Evolutionary conservation across 1,139 yeast species (phyloP), one percentile per base, ranked within the genome.

Genomic region (Pichia sp.): DNA sequence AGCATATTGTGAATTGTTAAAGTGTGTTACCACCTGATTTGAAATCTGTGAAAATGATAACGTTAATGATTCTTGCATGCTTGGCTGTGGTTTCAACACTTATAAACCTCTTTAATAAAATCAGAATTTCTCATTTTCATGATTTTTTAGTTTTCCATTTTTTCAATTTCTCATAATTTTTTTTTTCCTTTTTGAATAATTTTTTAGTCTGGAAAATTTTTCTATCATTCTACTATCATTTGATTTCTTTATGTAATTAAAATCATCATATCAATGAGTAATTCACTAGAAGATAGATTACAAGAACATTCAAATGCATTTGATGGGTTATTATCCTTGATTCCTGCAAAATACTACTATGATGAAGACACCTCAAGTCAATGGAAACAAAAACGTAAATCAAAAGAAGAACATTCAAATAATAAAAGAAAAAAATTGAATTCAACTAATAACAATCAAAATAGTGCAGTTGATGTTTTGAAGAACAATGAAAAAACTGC

Each of bases 341-440:
- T 92, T 51, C 97, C 98, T 9, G 95, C 97, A 11, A 88, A 89
- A 62, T 88, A 85, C 61, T 90, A 90, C 64, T 88, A 87, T 63
- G 86, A 80, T 61, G 83, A 82, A 43, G 79, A 79, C 56, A 74
- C 83, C 3, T 82, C 84, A 60, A 84, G 84, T 49, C 97, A 90
- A 67, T 90, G 97, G 97, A 52, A 52, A 39, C 84, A 83, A 58
- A 85, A 82, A 69, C 85, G 86, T 71, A 79, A 83, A 66, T 67
- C 80, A 38, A 86, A 85, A 61, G 78, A 74, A 44, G 92, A 87
- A 61, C 67, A 74, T 23, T 77, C 73, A 56, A 74, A 72, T 48
- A 80, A 77, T 53, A 84, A 84, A 63, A 70, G 79, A 56, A 79
- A 81, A 47, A 89, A 88, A 64, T 73, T 89, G 52, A 89, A 89